Base-by-base conservation (phyloP, 352 stramenopile species). In the Phytophthora pseudosyringae region DNA sequence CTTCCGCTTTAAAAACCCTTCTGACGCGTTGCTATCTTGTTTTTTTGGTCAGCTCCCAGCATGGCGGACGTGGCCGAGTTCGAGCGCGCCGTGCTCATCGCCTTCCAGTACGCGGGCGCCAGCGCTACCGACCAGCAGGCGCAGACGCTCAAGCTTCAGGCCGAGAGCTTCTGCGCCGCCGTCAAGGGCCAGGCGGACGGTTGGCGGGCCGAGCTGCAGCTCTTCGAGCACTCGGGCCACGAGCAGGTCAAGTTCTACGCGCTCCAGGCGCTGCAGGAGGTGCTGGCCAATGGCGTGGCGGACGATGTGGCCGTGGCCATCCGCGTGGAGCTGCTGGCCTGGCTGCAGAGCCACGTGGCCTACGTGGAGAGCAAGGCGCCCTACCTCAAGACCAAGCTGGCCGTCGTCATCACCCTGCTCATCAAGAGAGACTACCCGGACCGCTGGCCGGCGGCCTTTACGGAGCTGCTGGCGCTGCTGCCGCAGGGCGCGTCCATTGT, bases 351-450 rank as follows among this genome's bases (percentile, higher is more conserved):
- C 13, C 80, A 93, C 59, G 82, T 86, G 26, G 70, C 69, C 13
- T 81, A 81, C 41, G 68, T 92, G 18, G 84, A 93, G 60, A 64
- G 48, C 52, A 75, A 85, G 38, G 77, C 79, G 39, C 74, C 83
- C n/a, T 95, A 89, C 47, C 67, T 95, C 40, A 95, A 95, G 76
- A 95, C 83, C 36, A 95, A 95, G 61, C 62, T 94, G 45, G 87
- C 87, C 6, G 83, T 95, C 33, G 84, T 95, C 4, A 63, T 93
- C 40, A 93, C 84, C 53, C 73, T 91, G 29, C 56, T 95, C 33
- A 94, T 98, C 52, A 94, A 96, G 63, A 76, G 76, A 65, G 93
- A 98, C 73, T 98, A 95, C 64, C 89, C 90, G 7, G 78, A 94
- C 39, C 69, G 75, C 1, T 98, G 93, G 93, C 83, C 84, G 1